These are phyloP conservation scores for Lentinula edodes DNA, from an alignment of 768 basidiomycete species.

Conservation along the genomic window DNA sequence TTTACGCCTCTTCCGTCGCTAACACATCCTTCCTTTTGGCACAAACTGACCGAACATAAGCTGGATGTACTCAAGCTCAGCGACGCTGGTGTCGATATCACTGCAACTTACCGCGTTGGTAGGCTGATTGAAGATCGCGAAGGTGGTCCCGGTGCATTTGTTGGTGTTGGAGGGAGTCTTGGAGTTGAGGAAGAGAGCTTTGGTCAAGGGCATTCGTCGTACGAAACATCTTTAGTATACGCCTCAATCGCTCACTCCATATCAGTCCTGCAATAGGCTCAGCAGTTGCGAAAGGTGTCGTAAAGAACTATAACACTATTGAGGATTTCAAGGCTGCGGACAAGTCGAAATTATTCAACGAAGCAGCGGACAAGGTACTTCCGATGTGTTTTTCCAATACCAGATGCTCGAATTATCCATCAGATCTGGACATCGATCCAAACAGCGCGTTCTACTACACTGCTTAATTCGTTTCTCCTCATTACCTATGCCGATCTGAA, in stretches of 20 bases:
- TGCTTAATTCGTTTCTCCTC: constrained; percentile 75
- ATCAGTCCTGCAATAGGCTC: constrained; percentile 43
- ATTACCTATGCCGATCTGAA: constrained; percentile 97
- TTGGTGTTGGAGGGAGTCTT: constrained; percentile 67
- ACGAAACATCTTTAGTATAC: constrained; percentile 12
- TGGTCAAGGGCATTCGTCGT: constrained; percentile 37
- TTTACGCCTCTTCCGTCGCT: constrained; percentile 86
- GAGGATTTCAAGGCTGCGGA: constrained; percentile 91
- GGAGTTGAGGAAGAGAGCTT: constrained; percentile 65
- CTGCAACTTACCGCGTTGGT: constrained; percentile 67
- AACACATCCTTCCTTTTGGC: constrained; percentile 92
- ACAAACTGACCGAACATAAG: constrained; percentile 82
- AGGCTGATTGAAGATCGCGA: constrained; percentile 70
- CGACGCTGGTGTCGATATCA: constrained; percentile 59
- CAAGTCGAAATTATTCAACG: constrained; percentile 83
- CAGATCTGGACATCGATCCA: constrained; percentile 70
- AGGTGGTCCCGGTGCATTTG: constrained; percentile 53
- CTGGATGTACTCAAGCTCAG: constrained; percentile 85
- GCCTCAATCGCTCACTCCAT: constrained; percentile 4
- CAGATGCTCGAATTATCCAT: background rate
- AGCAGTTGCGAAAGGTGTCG: constrained; percentile 50
- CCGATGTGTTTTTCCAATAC: background rate
- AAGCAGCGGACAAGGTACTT: constrained; percentile 59
- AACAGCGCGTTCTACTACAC: constrained; percentile 43
- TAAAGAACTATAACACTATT: constrained; percentile 97